Evolutionary conservation across 192 early-diverging fungal genomes (phyloP).

Genomic region (Paraglomus occultum): DNA sequence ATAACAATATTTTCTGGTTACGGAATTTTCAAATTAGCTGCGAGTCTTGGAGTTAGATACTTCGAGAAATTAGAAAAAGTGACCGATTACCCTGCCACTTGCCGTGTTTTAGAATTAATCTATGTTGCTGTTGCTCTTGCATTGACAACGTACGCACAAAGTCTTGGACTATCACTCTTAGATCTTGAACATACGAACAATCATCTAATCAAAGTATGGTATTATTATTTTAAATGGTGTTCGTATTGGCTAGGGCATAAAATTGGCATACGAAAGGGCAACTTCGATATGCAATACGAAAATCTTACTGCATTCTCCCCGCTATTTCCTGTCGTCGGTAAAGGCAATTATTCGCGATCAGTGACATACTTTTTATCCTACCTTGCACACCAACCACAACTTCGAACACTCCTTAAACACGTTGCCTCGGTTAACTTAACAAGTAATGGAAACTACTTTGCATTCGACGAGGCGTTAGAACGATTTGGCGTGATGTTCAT

Average conservation of each 20-base stretch:
- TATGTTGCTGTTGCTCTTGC: background rate
- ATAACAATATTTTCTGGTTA: slow-evolving; percentile 16
- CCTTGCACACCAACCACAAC: background rate
- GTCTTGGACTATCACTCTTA: background rate
- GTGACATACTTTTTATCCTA: background rate
- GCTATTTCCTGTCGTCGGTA: background rate
- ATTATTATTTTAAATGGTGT: slow-evolving; percentile 6
- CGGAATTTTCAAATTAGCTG: slow-evolving; percentile 1
- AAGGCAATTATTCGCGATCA: background rate
- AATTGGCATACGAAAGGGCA: background rate
- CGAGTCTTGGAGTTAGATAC: background rate
- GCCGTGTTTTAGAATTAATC: background rate
- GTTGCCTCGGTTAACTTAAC: background rate
- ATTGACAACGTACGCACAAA: background rate
- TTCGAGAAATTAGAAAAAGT: background rate
- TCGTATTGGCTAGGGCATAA: background rate
- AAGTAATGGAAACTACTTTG: background rate
- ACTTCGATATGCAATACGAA: background rate
- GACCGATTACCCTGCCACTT: background rate
- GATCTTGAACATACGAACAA: background rate
- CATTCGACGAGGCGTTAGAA: background rate
- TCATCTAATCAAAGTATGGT: slow-evolving; percentile 10
- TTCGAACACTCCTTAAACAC: background rate
- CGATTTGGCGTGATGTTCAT: background rate
- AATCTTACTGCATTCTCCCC: background rate